Conservation (phyloP, 2,329 filamentous ascomycete genomes). For the Ceratocystis papillata region DNA sequence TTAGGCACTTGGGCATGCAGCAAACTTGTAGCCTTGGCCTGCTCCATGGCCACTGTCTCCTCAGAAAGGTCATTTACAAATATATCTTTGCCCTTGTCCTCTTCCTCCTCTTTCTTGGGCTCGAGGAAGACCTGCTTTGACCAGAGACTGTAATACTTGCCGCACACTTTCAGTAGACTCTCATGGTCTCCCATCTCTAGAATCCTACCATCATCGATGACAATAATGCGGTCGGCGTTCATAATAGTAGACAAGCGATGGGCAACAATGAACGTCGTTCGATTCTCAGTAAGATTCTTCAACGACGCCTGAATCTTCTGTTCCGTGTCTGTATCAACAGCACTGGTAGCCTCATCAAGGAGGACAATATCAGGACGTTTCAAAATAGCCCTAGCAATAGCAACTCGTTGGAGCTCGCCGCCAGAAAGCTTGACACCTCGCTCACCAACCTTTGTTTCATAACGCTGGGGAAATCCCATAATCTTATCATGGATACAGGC, state of each 20-base stretch:
- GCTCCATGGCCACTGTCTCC: constrained; percentile 32
- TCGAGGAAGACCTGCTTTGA: constrained; percentile 49
- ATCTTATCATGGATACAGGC: constrained; percentile 51
- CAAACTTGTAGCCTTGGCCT: constrained; percentile 27
- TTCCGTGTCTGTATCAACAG: constrained; percentile 61
- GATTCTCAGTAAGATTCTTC: constrained; percentile 45
- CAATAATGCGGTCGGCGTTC: constrained; percentile 56
- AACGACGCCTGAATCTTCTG: constrained; percentile 56
- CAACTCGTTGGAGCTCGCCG: constrained; percentile 55
- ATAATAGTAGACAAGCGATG: constrained; percentile 62
- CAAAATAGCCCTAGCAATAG: constrained; percentile 60
- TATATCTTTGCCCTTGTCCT: constrained; percentile 27
- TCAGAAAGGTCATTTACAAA: constrained; percentile 34
- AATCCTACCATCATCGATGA: constrained; percentile 51
- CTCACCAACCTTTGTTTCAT: constrained; percentile 42
- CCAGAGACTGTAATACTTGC: constrained; percentile 56
- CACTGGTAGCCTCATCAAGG: constrained; percentile 68
- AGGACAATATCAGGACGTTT: constrained; percentile 66
- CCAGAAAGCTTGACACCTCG: constrained; percentile 52
- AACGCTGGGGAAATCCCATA: constrained; percentile 43
- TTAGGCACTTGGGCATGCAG: constrained; percentile 9
- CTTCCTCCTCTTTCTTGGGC: constrained; percentile 33
- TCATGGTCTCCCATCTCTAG: constrained; percentile 54
- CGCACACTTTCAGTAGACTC: constrained; percentile 45
- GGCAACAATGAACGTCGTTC: constrained; percentile 57